Base-by-base conservation (phyloP, 2,329 filamentous ascomycete species). In the Ophiosphaerella korrae region DNA sequence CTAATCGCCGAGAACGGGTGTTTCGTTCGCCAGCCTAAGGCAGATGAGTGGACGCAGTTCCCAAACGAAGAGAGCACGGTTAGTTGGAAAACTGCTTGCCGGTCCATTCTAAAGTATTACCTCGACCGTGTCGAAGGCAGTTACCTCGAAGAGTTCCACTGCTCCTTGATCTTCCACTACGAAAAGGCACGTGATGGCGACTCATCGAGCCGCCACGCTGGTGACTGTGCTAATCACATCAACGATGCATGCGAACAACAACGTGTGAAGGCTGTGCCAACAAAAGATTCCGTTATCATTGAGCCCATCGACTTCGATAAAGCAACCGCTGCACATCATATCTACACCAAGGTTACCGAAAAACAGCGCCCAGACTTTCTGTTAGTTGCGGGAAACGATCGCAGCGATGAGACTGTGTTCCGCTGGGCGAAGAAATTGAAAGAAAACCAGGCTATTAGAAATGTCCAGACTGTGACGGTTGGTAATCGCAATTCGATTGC, bases 1-100 rank as follows among this genome's bases (percentile, higher is more conserved):
- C 80, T 97, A 4, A 95, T 97, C 58, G 93, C 93, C 0, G 93
- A 97, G 75, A 97, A 96, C 59, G 93, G 93, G 2, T 96, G 90
- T 71, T 97, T 95, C 75, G 78, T 97, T 50, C 90, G 89, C 62
- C 84, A 90, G 57, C 85, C 84, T 39, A 83, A 70, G 14, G 81
- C 79, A 13, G 82, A 84, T 21, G 80, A 83, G 32, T 97, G 94
- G 94, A 84, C 82, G 2, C 86, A 88, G 55, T 88, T 96, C 75
- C 86, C 88, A 2, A 87, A 96, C 68, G 80, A 84, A 1, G 80
- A 84, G 2, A 83, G 88, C 62, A 88, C 90, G 52, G 78, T 81
- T 23, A 80, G 81, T 3, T 97, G 93, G 93, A 96, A 96, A 74
- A 80, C 86, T 37, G 89, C 89, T 0, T 90, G 97, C 48, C 86